Base-by-base conservation (phyloP, 1,284 basidiomycete species). In the Heterobasidion occidentale region DNA sequence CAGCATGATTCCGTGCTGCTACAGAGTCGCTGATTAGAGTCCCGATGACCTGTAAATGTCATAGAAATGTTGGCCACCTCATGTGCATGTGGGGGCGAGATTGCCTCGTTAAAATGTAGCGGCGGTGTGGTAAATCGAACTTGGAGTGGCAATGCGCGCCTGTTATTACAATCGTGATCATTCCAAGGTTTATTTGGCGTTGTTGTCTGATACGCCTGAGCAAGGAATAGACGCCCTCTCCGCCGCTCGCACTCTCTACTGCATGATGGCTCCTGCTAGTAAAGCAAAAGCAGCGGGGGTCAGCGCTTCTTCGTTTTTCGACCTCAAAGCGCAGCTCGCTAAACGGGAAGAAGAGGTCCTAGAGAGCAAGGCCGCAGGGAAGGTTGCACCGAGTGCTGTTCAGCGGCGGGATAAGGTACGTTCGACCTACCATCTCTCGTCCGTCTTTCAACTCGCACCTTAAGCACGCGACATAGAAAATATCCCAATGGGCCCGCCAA, bases 281-380 rank as follows among this genome's bases (percentile, higher is more conserved):
- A 88, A 84, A 65, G 75, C 81, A 0, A 86, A 81, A 65, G 81
- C 80, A n/a, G 79, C 83, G 46, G 85, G 84, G 4, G 76, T 89
- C 64, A 87, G 81, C 59, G 76, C 83, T 1, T 79, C 77, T 57
- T 88, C 88, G 0, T 89, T 90, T 68, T 79, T 90, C 33, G 86
- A 90, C 64, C 78, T 92, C 48, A 88, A 86, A 61, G 84, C 86
- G 3, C 84, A 90, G 58, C 71, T 92, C 0, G 76, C 81, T 1
- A 87, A 84, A 62, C 75, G 84, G 61, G 81, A 87, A 63, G 79
- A 80, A 52, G 81, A 84, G 50, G 81, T 86, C 56, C 58, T 74
- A 9, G 81, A 77, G 65, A 77, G 74, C 53, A 89, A 86, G 61
- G 78, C 77, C 15, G 70, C 78, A 19, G 84, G 83, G 7, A 77